These are phyloP conservation scores for Pleurotus platypus DNA, from an alignment of 768 basidiomycete species.

Conservation along the genomic window DNA sequence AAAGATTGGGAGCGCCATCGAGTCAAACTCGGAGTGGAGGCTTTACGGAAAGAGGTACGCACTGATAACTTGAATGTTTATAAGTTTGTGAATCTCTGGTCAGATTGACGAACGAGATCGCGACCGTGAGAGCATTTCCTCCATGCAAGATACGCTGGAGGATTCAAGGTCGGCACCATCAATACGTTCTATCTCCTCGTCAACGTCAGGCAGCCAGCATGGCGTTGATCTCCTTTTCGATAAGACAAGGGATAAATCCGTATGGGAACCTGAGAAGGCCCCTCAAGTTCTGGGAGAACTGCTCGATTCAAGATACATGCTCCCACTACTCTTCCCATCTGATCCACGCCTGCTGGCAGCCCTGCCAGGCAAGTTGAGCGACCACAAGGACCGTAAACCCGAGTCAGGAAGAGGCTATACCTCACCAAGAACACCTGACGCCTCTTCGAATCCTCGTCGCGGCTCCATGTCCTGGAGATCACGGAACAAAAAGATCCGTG, in stretches of 20 bases:
- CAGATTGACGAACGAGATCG: slow-evolving; percentile 70
- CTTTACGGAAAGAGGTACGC: slow-evolving; percentile 75
- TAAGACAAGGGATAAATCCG: slow-evolving; percentile 52
- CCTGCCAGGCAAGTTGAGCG: slow-evolving; percentile 45
- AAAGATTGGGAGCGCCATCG: slow-evolving; percentile 96
- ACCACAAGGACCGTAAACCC: slow-evolving; percentile 25
- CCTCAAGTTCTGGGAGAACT: slow-evolving; percentile 87
- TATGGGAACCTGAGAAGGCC: slow-evolving; percentile 76
- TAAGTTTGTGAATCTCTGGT: neutral
- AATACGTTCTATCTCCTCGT: slow-evolving; percentile 26
- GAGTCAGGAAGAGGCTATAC: slow-evolving; percentile 11
- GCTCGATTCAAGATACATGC: slow-evolving; percentile 90
- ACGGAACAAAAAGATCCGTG: slow-evolving; percentile 55
- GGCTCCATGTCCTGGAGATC: slow-evolving; percentile 57
- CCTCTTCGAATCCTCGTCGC: slow-evolving; percentile 8
- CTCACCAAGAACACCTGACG: slow-evolving; percentile 26
- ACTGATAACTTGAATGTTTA: slow-evolving; percentile 2
- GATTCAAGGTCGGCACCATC: slow-evolving; percentile 28
- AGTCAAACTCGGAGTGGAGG: slow-evolving; percentile 82
- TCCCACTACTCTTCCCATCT: slow-evolving; percentile 81
- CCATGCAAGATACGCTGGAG: slow-evolving; percentile 39
- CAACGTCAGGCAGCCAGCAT: slow-evolving; percentile 34
- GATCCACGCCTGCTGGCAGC: slow-evolving; percentile 78
- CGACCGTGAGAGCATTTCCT: slow-evolving; percentile 60
- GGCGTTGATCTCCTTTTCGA: slow-evolving; percentile 83